phyloP scores from a whole-genome alignment of 2,329 filamentous ascomycete species.

The Aureobasidium vineae region DNA sequence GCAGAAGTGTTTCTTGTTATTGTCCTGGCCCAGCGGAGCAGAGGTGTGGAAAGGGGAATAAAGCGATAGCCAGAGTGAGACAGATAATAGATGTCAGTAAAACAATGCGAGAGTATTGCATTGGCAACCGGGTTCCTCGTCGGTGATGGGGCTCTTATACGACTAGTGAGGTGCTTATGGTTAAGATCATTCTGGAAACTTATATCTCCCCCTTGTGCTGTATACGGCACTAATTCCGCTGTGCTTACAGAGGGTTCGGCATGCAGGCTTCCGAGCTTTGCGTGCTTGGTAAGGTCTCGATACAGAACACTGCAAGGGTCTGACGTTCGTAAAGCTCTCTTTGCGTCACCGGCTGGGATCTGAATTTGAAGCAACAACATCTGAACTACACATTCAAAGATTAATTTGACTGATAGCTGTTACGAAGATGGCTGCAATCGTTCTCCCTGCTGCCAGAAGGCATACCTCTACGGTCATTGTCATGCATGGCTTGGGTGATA shows the following conservation, averaged over 20 bases:
- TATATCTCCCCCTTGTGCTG: conserved; percentile 4
- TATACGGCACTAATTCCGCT: conserved; percentile 19
- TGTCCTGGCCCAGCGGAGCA: conserved; percentile 5
- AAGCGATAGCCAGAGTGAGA: conserved; percentile 17
- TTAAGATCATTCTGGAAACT: conserved; percentile 2
- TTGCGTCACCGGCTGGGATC: neutral
- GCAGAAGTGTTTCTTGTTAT: neutral
- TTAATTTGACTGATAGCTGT: neutral
- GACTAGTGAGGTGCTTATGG: neutral
- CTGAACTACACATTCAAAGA: neutral
- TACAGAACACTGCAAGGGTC: neutral
- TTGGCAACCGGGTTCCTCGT: neutral
- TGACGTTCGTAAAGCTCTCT: neutral
- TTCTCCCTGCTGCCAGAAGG: conserved; percentile 74
- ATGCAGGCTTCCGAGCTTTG: neutral
- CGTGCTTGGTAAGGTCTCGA: neutral
- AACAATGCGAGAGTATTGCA: neutral
- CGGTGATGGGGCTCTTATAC: neutral
- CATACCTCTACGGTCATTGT: conserved; percentile 97
- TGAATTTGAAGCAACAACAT: neutral
- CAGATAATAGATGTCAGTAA: conserved; percentile 12
- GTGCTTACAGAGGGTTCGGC: conserved; percentile 14
- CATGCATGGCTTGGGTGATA: conserved; percentile 87
- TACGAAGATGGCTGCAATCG: conserved; percentile 50
- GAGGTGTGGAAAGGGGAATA: conserved; percentile 3